A percentile compares a stretch with the other conserved stretches of the same genome.
These are phyloP conservation scores for Aspergillus ibericus DNA, from an alignment of 2,329 filamentous ascomycete genomes.

Conservation along the genomic window DNA sequence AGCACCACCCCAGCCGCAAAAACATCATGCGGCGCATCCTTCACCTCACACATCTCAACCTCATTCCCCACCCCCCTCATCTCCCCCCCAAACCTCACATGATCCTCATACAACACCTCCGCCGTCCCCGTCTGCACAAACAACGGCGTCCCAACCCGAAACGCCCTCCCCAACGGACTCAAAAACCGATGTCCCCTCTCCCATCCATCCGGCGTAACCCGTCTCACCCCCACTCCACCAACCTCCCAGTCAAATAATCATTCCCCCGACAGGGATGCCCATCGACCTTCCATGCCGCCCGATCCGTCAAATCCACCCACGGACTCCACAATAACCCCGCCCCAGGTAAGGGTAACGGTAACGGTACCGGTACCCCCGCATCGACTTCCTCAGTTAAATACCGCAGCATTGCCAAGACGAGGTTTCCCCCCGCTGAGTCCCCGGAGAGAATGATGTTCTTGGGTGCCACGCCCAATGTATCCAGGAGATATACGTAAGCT, in stretches of 20 bases:
- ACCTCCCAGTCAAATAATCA: neutral
- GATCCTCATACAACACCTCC: neutral
- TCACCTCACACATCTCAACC: neutral
- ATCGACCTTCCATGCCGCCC: neutral
- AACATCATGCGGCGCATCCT: neutral
- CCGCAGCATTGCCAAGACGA: neutral
- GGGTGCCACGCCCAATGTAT: neutral
- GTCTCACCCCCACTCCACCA: neutral
- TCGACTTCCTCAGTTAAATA: neutral
- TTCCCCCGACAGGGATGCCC: neutral
- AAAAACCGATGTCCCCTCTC: neutral
- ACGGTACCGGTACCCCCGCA: no score
- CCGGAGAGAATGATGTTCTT: neutral
- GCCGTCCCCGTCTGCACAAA: neutral
- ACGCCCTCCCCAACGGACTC: neutral
- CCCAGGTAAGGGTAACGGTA: neutral
- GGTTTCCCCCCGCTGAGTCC: neutral
- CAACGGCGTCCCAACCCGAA: neutral
- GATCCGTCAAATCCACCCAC: neutral
- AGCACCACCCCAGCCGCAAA: neutral
- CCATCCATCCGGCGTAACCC: neutral
- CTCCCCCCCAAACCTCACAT: neutral
- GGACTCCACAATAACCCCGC: neutral
- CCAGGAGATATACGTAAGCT: neutral
- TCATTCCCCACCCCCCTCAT: neutral